Conservation (phyloP, 2,329 filamentous ascomycete genomes). For the Stemphylium vesicarium region DNA sequence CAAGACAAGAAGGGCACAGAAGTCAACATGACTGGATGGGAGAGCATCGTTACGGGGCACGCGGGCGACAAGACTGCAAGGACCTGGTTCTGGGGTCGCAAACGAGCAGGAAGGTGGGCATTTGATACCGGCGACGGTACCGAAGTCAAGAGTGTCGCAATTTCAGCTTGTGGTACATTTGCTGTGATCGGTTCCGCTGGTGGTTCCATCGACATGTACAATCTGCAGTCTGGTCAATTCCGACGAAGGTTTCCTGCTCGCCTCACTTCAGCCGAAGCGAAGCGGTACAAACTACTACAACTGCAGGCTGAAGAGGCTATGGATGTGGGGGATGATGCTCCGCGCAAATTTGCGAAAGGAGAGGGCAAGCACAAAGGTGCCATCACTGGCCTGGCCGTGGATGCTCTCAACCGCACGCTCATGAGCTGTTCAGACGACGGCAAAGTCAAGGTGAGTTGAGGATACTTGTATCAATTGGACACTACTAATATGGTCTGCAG, state of each 20-base stretch:
- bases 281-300: slow-evolving; percentile 71
- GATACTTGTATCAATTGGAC: neutral
- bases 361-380: slow-evolving; percentile 78
- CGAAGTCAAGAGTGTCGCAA: slow-evolving; percentile 82
- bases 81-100: slow-evolving; percentile 98
- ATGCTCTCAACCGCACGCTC: slow-evolving; percentile 84
- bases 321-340: slow-evolving; percentile 20
- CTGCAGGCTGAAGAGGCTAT: slow-evolving; percentile 61
- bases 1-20: slow-evolving; percentile 72
- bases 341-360: slow-evolving; percentile 53
- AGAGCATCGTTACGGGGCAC: slow-evolving; percentile 94
- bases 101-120: slow-evolving; percentile 89
- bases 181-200: slow-evolving; percentile 84
- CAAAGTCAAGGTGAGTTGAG: slow-evolving; percentile 72
- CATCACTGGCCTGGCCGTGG: slow-evolving; percentile 85
- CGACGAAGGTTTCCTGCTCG: slow-evolving; percentile 85
- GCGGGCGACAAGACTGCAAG: slow-evolving; percentile 82
- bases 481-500: slow-evolving; percentile 40
- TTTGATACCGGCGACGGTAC: slow-evolving; percentile 83
- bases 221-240: slow-evolving; percentile 89
- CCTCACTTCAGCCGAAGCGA: slow-evolving; percentile 77
- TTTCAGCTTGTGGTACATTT: slow-evolving; percentile 93
- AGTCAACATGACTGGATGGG: slow-evolving; percentile 87
- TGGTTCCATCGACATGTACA: slow-evolving; percentile 92
- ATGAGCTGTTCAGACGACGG: slow-evolving; percentile 90